Evolutionary conservation across 306 rosid species (phyloP), one percentile per base, ranked within the genome.

Genomic region (Glycine latifolia): DNA sequence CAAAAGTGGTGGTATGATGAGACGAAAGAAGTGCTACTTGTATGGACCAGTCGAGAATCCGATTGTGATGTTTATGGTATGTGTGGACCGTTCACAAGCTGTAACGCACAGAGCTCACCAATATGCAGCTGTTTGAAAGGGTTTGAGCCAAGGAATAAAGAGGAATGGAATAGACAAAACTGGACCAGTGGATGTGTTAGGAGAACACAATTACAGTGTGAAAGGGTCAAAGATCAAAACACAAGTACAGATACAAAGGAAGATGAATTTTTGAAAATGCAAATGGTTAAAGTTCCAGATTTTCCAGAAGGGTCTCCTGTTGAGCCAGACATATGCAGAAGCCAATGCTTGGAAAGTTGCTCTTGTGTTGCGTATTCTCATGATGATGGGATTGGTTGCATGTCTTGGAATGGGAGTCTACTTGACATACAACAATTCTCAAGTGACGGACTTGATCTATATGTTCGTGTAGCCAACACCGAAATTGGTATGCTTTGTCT

Each of bases 101-200:
- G 97, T 82, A 88, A 86, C 9, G 14, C 81, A 1, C 8, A 41
- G 3, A 59, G 0, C 0, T 55, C 72, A 15, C 85, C 94, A 0
- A 7, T 75, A n/a, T 88, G 97, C 10, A 73, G 76, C 4, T 91
- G 94, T 72, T 73, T 87, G 54, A 74, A 12, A 43, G 92, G 92
- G 33, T 91, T 87, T 61, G 63, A 41, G 20, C 89, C 92, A 10
- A 88, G 73, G 77, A 82, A 74, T 39, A 26, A 3, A 61, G 54
- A 80, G 15, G 87, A 78, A 1, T 90, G 94, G 90, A 61, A 70
- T 0, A 54, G 2, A 1, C 50, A 80, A 1, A 79, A 76, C 20
- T 90, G 89, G 89, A 84, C 65, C 2, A 52, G 37, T 52, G 87
- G 94, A 15, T 91, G 92, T 68, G 56, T 82, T 61, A 83, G 86